Conservation (phyloP, 768 basidiomycete genomes). For the Rickenella mellea region DNA sequence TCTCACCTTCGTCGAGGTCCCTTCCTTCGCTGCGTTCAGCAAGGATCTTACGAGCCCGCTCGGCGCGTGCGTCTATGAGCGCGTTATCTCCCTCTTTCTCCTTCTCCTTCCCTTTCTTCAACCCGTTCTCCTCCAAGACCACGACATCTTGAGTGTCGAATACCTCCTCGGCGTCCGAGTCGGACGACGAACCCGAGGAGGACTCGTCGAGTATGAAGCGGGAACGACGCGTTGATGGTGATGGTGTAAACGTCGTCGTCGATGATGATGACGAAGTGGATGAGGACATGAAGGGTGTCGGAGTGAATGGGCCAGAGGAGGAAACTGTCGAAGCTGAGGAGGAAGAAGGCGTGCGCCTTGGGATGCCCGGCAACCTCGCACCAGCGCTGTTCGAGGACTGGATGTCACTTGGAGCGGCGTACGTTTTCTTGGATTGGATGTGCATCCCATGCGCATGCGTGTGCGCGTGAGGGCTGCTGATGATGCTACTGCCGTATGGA, state of each 20-base stretch:
- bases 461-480: no score
- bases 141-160: not conserved
- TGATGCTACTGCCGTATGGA: no score
- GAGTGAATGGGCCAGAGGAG: no score
- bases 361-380: constrained; percentile 52
- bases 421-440: no score
- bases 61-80: not conserved
- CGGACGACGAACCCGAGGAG: not conserved
- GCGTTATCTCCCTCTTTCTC: not conserved
- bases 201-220: not conserved
- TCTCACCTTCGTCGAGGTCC: not conserved
- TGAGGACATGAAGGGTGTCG: constrained; percentile 11
- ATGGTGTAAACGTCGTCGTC: constrained; percentile 16
- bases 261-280: constrained; percentile 13
- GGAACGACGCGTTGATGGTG: not conserved
- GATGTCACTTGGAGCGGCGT: no score
- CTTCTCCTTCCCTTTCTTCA: not conserved
- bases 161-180: not conserved
- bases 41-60: not conserved
- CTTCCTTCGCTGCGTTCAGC: not conserved
- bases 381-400: constrained; percentile 56
- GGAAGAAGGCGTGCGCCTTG: constrained; percentile 34
- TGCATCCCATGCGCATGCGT: no score
- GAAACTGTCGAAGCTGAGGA: constrained; percentile 5
- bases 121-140: not conserved